Evolutionary conservation across 2,329 filamentous ascomycete genomes (phyloP), one percentile per base, ranked within the genome.

Genomic region (Beauveria asiatica): DNA sequence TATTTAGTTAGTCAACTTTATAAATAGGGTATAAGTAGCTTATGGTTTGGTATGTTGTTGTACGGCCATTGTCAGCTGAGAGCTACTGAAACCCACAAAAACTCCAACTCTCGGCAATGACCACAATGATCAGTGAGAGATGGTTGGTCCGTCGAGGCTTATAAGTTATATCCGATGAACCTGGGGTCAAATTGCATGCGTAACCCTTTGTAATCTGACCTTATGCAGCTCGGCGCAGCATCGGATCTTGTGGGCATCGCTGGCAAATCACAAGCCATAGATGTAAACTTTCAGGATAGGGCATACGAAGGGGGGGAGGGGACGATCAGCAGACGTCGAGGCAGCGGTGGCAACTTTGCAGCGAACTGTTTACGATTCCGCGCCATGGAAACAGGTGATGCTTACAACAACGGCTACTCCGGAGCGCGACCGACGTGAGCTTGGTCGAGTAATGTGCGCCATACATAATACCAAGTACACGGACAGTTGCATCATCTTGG

Each of bases 191-290:
- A 37, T 48, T 55, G 41, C 19, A 41, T 19, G 44, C 48, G 54
- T 49, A 25, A 57, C 57, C 13, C 55, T 25, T 30, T 30, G 51
- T 55, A 55, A 60, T 60, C 50, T 60, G 37, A 51, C 50, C 50
- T 37, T 10, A 60, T 60, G 51, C 50, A 54, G 33, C 42, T 49
- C 49, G 37, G 23, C 51, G 51, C 51, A 44, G 37, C 56, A 58
- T 44, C n/a, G 5, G 37, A 56, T 56, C 30, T 44, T 49, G 46
- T 51, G 46, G 48, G 56, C 23, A 52, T 39, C 10, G 17, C 53
- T 56, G 11, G 42, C 25, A 56, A 46, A 56, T 56, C 53, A 56
- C 33, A 42, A 42, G 19, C 11, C 11, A 27, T 7, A 5, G 23
- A 45, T 19, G 37, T 7, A 13, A 17, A 6, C n/a, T 37, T 54